Base-by-base conservation (phyloP, 768 basidiomycete genomes). In the Ephemerocybe angulata region DNA sequence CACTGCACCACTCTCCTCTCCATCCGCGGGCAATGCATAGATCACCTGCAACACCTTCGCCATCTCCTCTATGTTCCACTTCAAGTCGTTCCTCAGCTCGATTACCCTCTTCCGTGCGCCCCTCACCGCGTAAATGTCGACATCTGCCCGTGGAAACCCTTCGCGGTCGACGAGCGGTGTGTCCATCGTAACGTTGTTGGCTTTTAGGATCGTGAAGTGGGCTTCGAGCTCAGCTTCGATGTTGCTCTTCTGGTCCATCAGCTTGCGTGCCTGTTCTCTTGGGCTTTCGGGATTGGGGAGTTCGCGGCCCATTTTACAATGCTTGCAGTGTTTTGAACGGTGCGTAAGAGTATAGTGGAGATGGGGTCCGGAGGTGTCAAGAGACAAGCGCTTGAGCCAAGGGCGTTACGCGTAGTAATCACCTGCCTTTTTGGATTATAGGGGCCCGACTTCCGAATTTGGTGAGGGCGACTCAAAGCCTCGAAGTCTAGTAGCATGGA, bases 81-180 rank as follows among this genome's bases (percentile, higher is more conserved):
- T 76, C 56, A 87, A 74, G 65, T 98, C 95, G 62, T 94, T 97
- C 54, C 85, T 76, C 47, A 94, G 72, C 65, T 90, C 82, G 50
- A 89, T 85, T n/a, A 95, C 82, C 48, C 88, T 77, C 28, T 86
- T 79, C 50, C 93, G 80, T 12, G 92, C 90, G 46, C 74, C 72
- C 22, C 91, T 78, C 19, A 95, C 86, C 11, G 87, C 85, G 65
- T 83, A 90, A 17, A 96, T 76, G 60, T 95, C 90, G 58, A 98
- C 80, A 70, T 96, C 88, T 13, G 83, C 84, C 13, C 93, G 80
- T 1, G 95, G 95, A 69, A 92, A 98, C 6, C 96, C 96, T 50
- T 97, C 90, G 1, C 74, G 58, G 65, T 97, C 93, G 44, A 97
- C 81, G 30, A 98, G 81, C 0, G 90, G 84, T 0, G 88, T 82